These are phyloP conservation scores for Plectosphaerella cucumerina DNA, from an alignment of 2,329 filamentous ascomycete genomes.

Conservation along the genomic window DNA sequence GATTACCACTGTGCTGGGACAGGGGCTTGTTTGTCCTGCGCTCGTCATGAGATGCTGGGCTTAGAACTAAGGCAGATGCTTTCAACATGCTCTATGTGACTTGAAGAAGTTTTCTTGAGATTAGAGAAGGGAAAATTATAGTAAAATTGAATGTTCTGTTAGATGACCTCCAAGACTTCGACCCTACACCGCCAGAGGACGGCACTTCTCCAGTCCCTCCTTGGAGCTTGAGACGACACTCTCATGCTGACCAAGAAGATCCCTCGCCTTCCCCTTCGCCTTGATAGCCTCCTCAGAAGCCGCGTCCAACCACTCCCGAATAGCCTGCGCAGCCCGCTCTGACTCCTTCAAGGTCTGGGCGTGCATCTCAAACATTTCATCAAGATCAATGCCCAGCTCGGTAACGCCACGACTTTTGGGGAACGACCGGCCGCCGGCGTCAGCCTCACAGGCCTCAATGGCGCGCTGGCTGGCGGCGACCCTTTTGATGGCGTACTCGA, in stretches of 20 bases:
- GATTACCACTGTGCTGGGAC: no score
- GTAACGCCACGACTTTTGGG: not conserved
- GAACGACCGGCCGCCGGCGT: conserved; percentile 3
- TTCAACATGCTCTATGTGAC: no score
- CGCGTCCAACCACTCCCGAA: conserved; percentile 1
- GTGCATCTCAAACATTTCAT: not conserved
- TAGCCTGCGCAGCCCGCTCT: not conserved
- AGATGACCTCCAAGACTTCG: no score
- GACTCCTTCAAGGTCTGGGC: not conserved
- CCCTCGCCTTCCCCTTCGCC: not conserved
- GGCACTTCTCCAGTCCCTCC: no score
- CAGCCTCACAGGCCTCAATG: conserved; percentile 1
- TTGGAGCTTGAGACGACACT: not conserved
- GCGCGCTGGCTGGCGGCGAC: not conserved
- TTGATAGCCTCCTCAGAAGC: not conserved
- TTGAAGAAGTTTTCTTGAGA: no score
- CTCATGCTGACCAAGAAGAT: not conserved
- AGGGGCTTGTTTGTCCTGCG: no score
- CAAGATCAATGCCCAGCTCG: not conserved
- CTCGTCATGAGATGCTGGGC: no score
- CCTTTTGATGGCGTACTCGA: not conserved
- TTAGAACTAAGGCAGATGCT: no score
- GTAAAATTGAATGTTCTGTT: no score
- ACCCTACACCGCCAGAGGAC: no score
- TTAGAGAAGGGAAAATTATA: no score